Evolutionary conservation across 805 yeast genomes (phyloP).

Genomic region (Candida sakaeoensis): DNA sequence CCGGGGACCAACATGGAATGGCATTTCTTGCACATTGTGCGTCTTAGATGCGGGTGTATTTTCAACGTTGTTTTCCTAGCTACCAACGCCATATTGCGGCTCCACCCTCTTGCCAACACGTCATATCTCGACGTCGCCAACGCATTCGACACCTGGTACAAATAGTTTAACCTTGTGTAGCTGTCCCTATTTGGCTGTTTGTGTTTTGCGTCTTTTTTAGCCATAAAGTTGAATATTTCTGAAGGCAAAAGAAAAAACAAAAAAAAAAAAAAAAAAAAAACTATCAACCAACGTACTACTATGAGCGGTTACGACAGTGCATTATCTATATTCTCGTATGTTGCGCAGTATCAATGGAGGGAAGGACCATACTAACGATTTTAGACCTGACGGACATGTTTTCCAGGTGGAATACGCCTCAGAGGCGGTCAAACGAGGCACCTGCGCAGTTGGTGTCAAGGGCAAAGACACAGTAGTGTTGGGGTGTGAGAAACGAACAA

Average conservation of each 20-base stretch:
- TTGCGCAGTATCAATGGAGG: constrained; percentile 14
- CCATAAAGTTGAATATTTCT: constrained; percentile 3
- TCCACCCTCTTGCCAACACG: constrained; percentile 53
- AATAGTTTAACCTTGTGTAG: constrained; percentile 53
- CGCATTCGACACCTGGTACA: constrained; percentile 52
- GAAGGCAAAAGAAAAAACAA: constrained; percentile 10
- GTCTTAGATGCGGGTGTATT: constrained; percentile 60
- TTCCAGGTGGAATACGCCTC: constrained; percentile 98
- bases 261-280: too few relatives aligned
- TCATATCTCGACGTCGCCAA: constrained; percentile 32
- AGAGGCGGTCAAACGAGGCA: constrained; percentile 97
- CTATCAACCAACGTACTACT: constrained; percentile 5
- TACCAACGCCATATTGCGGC: constrained; percentile 53
- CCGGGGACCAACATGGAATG: constrained; percentile 50
- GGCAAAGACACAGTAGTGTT: constrained; percentile 85
- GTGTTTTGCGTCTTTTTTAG: constrained; percentile 29
- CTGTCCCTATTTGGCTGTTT: constrained; percentile 54
- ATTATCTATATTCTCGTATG: constrained; percentile 90
- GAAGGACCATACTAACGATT: constrained; percentile 24
- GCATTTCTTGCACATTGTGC: constrained; percentile 70
- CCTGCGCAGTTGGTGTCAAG: constrained; percentile 96
- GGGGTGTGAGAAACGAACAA: constrained; percentile 95
- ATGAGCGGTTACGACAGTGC: constrained; percentile 99
- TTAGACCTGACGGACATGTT: constrained; percentile 96
- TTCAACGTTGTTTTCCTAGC: constrained; percentile 66